phyloP scores from a whole-genome alignment of 495 filamentous ascomycete species.

The Penicillium fimorum region DNA sequence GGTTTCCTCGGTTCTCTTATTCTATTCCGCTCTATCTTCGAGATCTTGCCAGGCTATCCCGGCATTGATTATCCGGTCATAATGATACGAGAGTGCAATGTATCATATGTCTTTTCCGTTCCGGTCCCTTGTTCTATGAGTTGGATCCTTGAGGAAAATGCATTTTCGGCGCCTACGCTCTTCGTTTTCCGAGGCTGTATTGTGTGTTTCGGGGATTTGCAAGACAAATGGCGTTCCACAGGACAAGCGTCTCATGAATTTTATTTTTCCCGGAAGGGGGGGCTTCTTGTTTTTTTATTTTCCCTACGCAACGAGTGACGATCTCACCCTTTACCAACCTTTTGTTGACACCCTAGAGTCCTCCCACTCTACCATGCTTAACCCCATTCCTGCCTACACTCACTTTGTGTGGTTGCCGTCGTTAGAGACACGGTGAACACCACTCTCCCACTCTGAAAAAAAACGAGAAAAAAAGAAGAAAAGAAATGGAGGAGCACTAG shows the following conservation, averaged over 20 bases:
- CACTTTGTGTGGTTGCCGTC: neutral
- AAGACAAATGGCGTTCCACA: constrained; percentile 24
- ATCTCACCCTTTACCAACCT: constrained; percentile 3
- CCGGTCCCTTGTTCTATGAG: constrained; percentile 8
- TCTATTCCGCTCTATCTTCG: constrained; percentile 3
- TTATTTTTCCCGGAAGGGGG: constrained; percentile 10
- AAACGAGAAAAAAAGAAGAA: constrained; percentile 18
- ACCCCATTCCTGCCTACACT: neutral
- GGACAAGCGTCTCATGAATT: constrained; percentile 8
- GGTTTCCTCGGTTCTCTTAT: constrained; percentile 5
- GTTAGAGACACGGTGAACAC: neutral
- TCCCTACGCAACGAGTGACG: constrained; percentile 11
- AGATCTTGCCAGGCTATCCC: neutral
- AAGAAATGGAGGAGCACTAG: constrained; percentile 35
- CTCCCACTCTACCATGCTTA: neutral
- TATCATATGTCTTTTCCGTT: constrained; percentile 34
- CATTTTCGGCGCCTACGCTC: constrained; percentile 25
- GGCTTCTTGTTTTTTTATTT: neutral
- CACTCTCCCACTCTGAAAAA: constrained; percentile 5
- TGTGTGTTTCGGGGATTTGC: constrained; percentile 14
- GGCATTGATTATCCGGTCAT: constrained; percentile 18
- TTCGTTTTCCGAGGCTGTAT: constrained; percentile 10
- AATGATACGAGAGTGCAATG: constrained; percentile 29
- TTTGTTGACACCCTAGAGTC: neutral
- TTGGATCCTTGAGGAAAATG: constrained; percentile 20